A percentile compares a stretch with the other conserved stretches of the same genome.
phyloP scores from a whole-genome alignment of 2,329 filamentous ascomycete species.

The Fusarium sacchari region DNA sequence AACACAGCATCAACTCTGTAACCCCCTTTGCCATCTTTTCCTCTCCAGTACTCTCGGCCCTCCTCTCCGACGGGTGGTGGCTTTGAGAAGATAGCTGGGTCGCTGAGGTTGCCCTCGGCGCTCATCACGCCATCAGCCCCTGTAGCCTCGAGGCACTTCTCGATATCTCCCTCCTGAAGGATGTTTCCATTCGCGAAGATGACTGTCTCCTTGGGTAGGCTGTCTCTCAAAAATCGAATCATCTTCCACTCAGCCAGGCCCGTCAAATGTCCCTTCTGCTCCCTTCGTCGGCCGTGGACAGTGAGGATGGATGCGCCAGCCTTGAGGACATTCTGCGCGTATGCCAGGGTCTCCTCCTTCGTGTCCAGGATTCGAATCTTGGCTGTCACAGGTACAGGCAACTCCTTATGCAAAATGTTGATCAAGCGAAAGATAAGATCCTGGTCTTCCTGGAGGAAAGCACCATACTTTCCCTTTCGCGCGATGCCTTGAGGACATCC shows the following conservation, averaged over 20 bases:
- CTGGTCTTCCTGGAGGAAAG: slow-evolving; percentile 95
- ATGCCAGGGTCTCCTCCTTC: slow-evolving; percentile 84
- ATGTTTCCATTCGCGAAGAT: slow-evolving; percentile 98
- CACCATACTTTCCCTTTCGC: slow-evolving; percentile 87
- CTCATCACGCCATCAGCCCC: slow-evolving; percentile 95
- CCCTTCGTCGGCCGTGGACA: slow-evolving; percentile 86
- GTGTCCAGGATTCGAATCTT: slow-evolving; percentile 94
- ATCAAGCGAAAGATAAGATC: slow-evolving; percentile 84
- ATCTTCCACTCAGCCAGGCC: slow-evolving; percentile 92
- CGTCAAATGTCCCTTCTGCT: slow-evolving; percentile 96
- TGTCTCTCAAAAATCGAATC: slow-evolving; percentile 83
- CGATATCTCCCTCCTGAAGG: slow-evolving; percentile 80
- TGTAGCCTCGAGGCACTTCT: slow-evolving; percentile 80
- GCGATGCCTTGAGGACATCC: slow-evolving; percentile 98
- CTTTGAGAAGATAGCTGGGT: slow-evolving; percentile 84
- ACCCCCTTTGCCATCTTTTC: slow-evolving; percentile 80
- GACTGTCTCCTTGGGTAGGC: slow-evolving; percentile 85
- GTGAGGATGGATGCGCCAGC: slow-evolving; percentile 94
- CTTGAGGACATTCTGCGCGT: slow-evolving; percentile 85
- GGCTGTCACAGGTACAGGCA: slow-evolving; percentile 88
- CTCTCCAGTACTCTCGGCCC: slow-evolving; percentile 87
- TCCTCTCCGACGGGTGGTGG: slow-evolving; percentile 72
- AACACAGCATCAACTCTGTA: slow-evolving; percentile 90
- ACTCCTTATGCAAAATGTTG: slow-evolving; percentile 79
- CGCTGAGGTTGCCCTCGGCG: slow-evolving; percentile 92